Percentiles rank a stretch among this genome's conserved stretches.
These are phyloP conservation scores for Angomonas deanei DNA, from an alignment of 208 protist genomes.

Conservation along the genomic window DNA sequence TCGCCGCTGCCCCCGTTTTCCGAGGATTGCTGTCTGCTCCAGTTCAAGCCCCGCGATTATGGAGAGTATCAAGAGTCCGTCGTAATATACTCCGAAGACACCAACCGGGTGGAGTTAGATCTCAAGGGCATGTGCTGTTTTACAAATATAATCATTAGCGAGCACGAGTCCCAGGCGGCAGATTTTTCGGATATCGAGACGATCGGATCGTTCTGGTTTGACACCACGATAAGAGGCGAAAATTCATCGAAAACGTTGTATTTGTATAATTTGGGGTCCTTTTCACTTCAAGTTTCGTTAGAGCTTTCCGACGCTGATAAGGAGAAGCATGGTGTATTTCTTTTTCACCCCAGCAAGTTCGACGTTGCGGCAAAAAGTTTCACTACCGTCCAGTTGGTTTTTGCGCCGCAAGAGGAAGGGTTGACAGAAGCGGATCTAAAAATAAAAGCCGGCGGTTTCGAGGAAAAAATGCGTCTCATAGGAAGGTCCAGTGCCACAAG, in stretches of 20 bases:
- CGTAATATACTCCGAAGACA: slow-evolving; percentile 16
- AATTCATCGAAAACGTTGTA: slow-evolving; percentile 9
- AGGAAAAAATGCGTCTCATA: slow-evolving; percentile 24
- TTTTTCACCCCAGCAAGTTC: slow-evolving; percentile 36
- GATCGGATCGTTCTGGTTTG: slow-evolving; percentile 25
- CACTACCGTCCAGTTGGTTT: slow-evolving; percentile 13
- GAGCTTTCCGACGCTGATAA: slow-evolving; percentile 2
- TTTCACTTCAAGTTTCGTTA: slow-evolving; percentile 48
- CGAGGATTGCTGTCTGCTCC: slow-evolving; percentile 31
- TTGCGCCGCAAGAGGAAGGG: slow-evolving; percentile 28
- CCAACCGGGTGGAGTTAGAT: slow-evolving; percentile 32
- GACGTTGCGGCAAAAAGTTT: slow-evolving; percentile 30
- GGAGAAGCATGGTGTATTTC: slow-evolving; percentile 9
- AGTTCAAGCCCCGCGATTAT: slow-evolving; percentile 57
- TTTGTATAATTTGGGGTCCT: slow-evolving; percentile 53
- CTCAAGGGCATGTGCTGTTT: slow-evolving; percentile 45
- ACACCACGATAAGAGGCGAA: slow-evolving; percentile 26
- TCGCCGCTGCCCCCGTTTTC: slow-evolving; percentile 17
- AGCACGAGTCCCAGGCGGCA: slow-evolving; percentile 14
- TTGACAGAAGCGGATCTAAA: slow-evolving; percentile 9
- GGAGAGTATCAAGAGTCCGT: slow-evolving; percentile 43
- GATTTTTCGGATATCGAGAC: slow-evolving; percentile 11
- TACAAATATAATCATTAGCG: slow-evolving; percentile 42
- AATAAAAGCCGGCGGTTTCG: slow-evolving; percentile 32
- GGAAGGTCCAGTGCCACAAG: slow-evolving; percentile 19